Percentiles rank a stretch among this genome's conserved stretches.
phyloP scores from a whole-genome alignment of 2,329 filamentous ascomycete species.

The Penicillium sp. region DNA sequence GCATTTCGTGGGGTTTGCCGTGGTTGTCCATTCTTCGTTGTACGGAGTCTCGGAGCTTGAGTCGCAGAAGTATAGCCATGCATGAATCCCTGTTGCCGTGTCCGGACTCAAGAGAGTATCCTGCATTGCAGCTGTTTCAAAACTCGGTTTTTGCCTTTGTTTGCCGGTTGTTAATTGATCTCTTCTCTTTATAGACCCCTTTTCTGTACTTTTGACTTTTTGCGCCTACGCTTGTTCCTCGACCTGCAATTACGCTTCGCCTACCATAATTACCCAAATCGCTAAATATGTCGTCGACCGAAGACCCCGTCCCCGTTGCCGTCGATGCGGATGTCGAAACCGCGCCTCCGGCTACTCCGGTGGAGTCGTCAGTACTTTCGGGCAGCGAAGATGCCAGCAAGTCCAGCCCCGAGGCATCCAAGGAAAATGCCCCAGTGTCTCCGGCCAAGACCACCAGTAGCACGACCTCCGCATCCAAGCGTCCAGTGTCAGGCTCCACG shows the following conservation, averaged over 20 bases:
- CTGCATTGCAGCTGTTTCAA: background rate
- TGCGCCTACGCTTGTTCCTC: background rate
- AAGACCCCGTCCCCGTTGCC: conserved; percentile 30
- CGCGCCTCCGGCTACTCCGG: conserved; percentile 33
- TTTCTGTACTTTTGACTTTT: conserved; percentile 1
- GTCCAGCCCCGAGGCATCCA: conserved; percentile 36
- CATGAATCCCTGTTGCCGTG: background rate
- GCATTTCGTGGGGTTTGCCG: background rate
- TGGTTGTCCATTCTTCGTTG: background rate
- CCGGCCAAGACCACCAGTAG: conserved; percentile 31
- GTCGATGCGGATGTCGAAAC: conserved; percentile 29
- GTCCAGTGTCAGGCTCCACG: conserved; percentile 34
- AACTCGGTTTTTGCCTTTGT: background rate
- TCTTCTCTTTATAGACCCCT: conserved; percentile 3
- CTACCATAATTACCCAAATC: conserved; percentile 4
- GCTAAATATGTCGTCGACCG: conserved; percentile 32
- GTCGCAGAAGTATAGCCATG: conserved; percentile 1
- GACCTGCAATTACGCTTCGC: background rate
- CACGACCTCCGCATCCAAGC: conserved; percentile 29
- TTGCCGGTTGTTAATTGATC: background rate
- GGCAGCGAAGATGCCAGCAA: conserved; percentile 32
- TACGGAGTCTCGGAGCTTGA: conserved; percentile 1
- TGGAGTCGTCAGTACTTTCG: conserved; percentile 32
- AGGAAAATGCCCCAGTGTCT: conserved; percentile 31
- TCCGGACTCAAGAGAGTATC: background rate